Evolutionary conservation across 805 yeast species (phyloP).

Genomic region (Gaillardinia entomophila): DNA sequence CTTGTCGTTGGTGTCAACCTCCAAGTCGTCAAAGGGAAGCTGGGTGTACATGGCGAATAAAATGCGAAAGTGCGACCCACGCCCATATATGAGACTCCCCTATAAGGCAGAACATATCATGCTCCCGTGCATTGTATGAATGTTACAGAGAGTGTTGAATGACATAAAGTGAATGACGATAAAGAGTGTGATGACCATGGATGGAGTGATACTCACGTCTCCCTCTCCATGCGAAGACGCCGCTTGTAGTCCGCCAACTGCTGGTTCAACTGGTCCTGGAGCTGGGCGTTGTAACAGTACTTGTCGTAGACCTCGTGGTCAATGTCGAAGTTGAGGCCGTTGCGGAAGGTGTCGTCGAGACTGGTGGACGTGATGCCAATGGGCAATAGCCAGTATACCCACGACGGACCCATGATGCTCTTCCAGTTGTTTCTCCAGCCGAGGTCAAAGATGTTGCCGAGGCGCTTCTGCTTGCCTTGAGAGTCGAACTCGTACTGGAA

Average conservation of each 20-base stretch:
- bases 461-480: conserved; percentile 36
- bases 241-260: conserved; percentile 21
- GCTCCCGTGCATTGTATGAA: too few relatives aligned
- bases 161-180: too few relatives aligned
- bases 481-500: conserved; percentile 31
- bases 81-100: too few relatives aligned
- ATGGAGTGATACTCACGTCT: too few relatives aligned
- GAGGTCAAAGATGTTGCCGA: conserved; percentile 72
- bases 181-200: too few relatives aligned
- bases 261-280: conserved; percentile 41
- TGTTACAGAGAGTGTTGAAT: too few relatives aligned
- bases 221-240: neutral
- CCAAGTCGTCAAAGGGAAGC: conserved; percentile 41
- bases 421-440: conserved; percentile 62
- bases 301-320: conserved; percentile 38
- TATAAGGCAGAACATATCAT: too few relatives aligned
- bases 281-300: conserved; percentile 32
- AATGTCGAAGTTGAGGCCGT: conserved; percentile 50
- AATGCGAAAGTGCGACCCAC: too few relatives aligned
- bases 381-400: conserved; percentile 73
- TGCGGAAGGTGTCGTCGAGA: conserved; percentile 13
- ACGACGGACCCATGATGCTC: conserved; percentile 64
- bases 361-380: conserved; percentile 13
- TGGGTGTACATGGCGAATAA: conserved; percentile 41
- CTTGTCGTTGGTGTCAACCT: conserved; percentile 35